phyloP scores from a whole-genome alignment of 768 basidiomycete species.

The Symmetrospora coprosmae region DNA sequence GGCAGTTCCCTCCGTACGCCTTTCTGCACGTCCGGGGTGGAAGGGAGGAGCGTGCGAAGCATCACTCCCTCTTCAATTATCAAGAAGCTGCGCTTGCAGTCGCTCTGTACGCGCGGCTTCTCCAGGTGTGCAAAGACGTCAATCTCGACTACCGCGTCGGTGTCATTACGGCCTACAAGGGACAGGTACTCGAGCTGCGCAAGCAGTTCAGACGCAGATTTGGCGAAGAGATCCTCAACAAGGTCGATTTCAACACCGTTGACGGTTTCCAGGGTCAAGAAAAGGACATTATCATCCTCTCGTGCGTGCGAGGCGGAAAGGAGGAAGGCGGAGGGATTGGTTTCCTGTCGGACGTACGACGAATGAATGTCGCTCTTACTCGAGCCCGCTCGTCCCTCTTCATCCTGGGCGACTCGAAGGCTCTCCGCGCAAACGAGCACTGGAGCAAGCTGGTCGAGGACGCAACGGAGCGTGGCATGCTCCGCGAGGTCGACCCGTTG shows the following conservation, averaged over 20 bases:
- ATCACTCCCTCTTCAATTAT: constrained; percentile 62
- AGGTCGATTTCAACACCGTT: constrained; percentile 88
- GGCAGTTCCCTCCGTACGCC: constrained; percentile 48
- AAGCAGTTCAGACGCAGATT: constrained; percentile 56
- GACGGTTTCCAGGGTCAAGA: constrained; percentile 98
- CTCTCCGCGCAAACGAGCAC: constrained; percentile 48
- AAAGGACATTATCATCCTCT: constrained; percentile 93
- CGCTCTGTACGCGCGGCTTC: constrained; percentile 58
- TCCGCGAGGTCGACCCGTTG: neutral
- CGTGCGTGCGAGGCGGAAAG: constrained; percentile 84
- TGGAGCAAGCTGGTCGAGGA: constrained; percentile 31
- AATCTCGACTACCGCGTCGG: constrained; percentile 33
- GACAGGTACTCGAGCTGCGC: constrained; percentile 49
- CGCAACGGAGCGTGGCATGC: constrained; percentile 22
- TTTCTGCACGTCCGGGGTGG: constrained; percentile 71
- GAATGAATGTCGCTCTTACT: constrained; percentile 99
- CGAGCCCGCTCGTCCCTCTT: constrained; percentile 87
- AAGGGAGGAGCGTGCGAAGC: constrained; percentile 48
- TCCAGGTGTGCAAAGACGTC: constrained; percentile 45
- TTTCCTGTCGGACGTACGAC: constrained; percentile 62
- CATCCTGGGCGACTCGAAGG: constrained; percentile 77
- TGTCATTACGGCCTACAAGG: constrained; percentile 20
- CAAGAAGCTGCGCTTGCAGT: constrained; percentile 62
- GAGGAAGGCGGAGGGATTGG: constrained; percentile 60
- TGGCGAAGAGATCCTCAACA: constrained; percentile 53